Percentiles rank a stretch among this genome's conserved stretches.
Evolutionary conservation across 495 filamentous ascomycete species (phyloP).

Genomic region (Letharia lupina): DNA sequence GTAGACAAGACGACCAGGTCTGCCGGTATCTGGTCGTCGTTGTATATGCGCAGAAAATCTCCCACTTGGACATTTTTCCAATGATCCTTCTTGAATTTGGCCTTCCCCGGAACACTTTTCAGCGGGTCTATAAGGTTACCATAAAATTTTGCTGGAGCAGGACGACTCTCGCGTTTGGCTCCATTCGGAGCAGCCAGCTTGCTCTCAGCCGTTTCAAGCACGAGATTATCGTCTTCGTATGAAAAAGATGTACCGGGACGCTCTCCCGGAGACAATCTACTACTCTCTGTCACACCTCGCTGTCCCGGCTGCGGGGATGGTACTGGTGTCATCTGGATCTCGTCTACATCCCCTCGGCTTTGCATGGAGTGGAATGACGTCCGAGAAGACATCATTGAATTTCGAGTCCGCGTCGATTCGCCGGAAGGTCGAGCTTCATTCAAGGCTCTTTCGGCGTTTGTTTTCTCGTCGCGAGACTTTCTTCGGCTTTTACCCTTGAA

Average conservation of each 20-base stretch:
- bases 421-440: slow-evolving; percentile 56
- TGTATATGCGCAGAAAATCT: slow-evolving; percentile 94
- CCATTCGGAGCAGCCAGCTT: slow-evolving; percentile 30
- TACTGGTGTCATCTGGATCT: slow-evolving; percentile 94
- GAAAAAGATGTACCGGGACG: slow-evolving; percentile 31
- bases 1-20: slow-evolving; percentile 95
- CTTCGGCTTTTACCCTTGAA: slow-evolving; percentile 39
- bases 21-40: slow-evolving; percentile 90
- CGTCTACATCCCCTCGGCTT: slow-evolving; percentile 32
- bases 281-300: slow-evolving; percentile 11
- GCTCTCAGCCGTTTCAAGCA: slow-evolving; percentile 18
- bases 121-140: slow-evolving; percentile 59
- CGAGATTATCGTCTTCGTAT: slow-evolving; percentile 19
- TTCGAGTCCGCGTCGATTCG: slow-evolving; percentile 52
- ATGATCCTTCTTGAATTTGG: slow-evolving; percentile 80
- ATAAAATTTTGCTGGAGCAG: slow-evolving; percentile 38
- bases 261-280: slow-evolving; percentile 29
- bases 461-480: slow-evolving; percentile 34
- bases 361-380: slow-evolving; percentile 49
- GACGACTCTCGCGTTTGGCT: slow-evolving; percentile 28
- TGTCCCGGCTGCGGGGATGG: slow-evolving; percentile 65
- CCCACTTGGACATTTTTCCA: slow-evolving; percentile 97
- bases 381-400: slow-evolving; percentile 52
- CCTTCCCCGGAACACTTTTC: slow-evolving; percentile 49
- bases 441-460: slow-evolving; percentile 37